These are phyloP conservation scores for Trichoderma sp. DNA, from an alignment of 2,329 filamentous ascomycete genomes.

Conservation along the genomic window DNA sequence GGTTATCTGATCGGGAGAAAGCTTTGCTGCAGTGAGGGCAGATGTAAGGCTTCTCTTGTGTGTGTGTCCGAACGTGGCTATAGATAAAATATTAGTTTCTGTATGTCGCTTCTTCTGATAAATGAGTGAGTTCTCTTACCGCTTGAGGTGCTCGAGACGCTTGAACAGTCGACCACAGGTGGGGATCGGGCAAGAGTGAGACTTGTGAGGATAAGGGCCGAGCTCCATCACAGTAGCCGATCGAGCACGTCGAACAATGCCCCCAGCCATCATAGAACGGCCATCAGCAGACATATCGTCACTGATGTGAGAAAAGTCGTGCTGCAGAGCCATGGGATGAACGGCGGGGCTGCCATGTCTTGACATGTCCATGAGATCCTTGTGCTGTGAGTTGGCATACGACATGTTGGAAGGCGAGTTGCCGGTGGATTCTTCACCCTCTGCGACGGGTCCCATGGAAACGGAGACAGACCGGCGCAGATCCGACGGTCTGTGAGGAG, in stretches of 20 bases:
- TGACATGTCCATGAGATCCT: slow-evolving; percentile 81
- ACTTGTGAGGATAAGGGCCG: slow-evolving; percentile 95
- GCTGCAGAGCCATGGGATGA: slow-evolving; percentile 70
- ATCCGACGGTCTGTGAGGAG: slow-evolving; percentile 81
- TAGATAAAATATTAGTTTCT: slow-evolving; percentile 24
- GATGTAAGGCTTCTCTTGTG: slow-evolving; percentile 97
- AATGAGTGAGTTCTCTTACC: slow-evolving; percentile 66
- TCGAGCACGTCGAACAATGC: slow-evolving; percentile 83
- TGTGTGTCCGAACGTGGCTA: slow-evolving; percentile 99
- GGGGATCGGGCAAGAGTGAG: slow-evolving; percentile 98
- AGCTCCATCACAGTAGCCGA: slow-evolving; percentile 97
- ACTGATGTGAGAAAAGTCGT: slow-evolving; percentile 68
- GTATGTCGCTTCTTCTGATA: too few species aligned
- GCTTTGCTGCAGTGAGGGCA: slow-evolving; percentile 98
- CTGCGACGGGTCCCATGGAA: slow-evolving; percentile 79
- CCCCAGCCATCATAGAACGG: slow-evolving; percentile 62
- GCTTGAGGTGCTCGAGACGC: slow-evolving; percentile 97
- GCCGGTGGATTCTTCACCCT: slow-evolving; percentile 76
- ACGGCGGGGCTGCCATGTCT: slow-evolving; percentile 80
- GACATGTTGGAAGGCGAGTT: slow-evolving; percentile 79
- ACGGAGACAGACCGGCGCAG: slow-evolving; percentile 87
- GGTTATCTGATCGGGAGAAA: slow-evolving; percentile 97
- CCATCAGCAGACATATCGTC: slow-evolving; percentile 64
- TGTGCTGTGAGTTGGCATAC: slow-evolving; percentile 73
- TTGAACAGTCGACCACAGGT: slow-evolving; percentile 98